Evolutionary conservation across 129 eudicot species (phyloP).

Genomic region (Sambucus nigra): DNA sequence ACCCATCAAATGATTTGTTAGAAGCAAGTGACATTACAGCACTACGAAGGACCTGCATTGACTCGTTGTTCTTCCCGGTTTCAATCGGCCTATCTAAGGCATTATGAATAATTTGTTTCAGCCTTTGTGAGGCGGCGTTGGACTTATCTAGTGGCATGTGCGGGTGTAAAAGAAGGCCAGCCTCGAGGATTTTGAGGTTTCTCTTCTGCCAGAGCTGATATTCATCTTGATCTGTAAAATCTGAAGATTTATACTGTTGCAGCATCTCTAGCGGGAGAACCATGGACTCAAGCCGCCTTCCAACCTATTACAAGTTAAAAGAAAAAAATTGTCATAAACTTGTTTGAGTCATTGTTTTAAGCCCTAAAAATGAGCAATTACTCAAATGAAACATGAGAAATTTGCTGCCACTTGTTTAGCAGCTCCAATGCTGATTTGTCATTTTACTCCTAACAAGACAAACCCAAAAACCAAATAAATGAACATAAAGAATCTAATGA

Average conservation of each 20-base stretch:
- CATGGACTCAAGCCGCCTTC: conserved; percentile 68
- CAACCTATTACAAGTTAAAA: conserved; percentile 39
- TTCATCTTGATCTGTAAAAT: conserved; percentile 76
- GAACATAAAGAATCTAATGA: no score
- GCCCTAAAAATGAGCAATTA: not conserved
- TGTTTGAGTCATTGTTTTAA: not conserved
- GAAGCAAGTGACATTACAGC: conserved; percentile 77
- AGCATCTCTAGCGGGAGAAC: conserved; percentile 93
- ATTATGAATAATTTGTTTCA: conserved; percentile 56
- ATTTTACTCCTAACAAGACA: conserved; percentile 9
- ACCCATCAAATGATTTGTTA: conserved; percentile 67
- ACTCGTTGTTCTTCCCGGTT: conserved; percentile 88
- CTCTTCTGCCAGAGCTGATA: conserved; percentile 88
- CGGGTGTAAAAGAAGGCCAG: conserved; percentile 94
- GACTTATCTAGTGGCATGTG: conserved; percentile 61
- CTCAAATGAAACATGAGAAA: not conserved
- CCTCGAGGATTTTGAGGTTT: conserved; percentile 80
- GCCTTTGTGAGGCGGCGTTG: conserved; percentile 60
- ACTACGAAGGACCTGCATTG: conserved; percentile 81
- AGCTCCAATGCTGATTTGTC: not conserved
- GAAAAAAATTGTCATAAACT: not conserved
- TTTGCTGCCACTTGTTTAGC: not conserved
- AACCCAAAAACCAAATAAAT: not conserved
- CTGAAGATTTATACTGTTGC: conserved; percentile 89
- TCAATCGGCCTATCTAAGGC: conserved; percentile 83